Evolutionary conservation across 352 stramenopile genomes (phyloP).

Genomic region (Blastocystis sp.): DNA sequence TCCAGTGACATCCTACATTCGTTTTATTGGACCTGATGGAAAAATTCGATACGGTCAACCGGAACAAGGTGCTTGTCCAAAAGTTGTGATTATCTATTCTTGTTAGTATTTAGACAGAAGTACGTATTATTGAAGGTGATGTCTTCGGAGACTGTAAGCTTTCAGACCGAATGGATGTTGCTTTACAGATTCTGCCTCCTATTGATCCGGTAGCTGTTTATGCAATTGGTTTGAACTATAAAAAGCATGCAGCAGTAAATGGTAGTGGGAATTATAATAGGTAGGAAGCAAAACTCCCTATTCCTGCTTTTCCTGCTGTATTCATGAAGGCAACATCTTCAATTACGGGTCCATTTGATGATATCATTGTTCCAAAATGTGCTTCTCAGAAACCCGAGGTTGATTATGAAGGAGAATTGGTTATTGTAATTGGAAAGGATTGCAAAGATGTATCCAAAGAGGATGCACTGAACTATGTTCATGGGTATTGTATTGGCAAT

Average conservation of each 20-base stretch:
- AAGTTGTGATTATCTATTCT: not conserved
- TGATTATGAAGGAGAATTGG: conserved; percentile 86
- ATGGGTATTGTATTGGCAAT: conserved; percentile 77
- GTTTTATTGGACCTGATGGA: conserved; percentile 54
- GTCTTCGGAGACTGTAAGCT: conserved; percentile 50
- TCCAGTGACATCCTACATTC: conserved; percentile 36
- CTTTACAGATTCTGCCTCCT: conserved; percentile 75
- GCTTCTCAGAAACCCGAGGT: conserved; percentile 69
- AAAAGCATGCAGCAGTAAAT: conserved; percentile 75
- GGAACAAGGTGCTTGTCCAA: conserved; percentile 27
- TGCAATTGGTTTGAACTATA: conserved; percentile 84
- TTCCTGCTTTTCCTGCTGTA: conserved; percentile 77
- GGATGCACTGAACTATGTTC: conserved; percentile 81
- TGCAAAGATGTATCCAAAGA: conserved; percentile 80
- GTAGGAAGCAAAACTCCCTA: conserved; percentile 81
- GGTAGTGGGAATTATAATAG: conserved; percentile 31
- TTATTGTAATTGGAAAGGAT: conserved; percentile 79
- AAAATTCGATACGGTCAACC: conserved; percentile 51
- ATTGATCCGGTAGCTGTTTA: conserved; percentile 80
- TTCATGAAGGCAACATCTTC: conserved; percentile 83
- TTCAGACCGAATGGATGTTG: conserved; percentile 42
- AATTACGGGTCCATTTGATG: conserved; percentile 77
- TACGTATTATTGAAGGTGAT: conserved; percentile 66
- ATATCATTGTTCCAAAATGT: conserved; percentile 78
- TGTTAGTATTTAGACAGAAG: conserved; percentile 24